These are phyloP conservation scores for Colletotrichum sp. DNA, from an alignment of 2,329 filamentous ascomycete genomes.

Conservation along the genomic window DNA sequence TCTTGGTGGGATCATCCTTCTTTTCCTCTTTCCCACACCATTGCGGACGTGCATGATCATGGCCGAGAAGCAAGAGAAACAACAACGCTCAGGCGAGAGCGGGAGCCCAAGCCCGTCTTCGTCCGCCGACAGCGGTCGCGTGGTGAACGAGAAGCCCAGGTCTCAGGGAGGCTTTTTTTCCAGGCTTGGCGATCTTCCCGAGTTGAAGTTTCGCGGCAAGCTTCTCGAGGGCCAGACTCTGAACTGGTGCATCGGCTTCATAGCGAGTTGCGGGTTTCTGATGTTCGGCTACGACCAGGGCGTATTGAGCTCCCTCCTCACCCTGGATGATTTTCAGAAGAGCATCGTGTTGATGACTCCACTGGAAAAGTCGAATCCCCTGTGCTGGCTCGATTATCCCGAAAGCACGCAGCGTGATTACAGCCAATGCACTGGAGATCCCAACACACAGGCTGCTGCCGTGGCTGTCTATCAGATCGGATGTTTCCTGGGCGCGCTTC, in stretches of 20 bases:
- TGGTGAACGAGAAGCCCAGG: not conserved
- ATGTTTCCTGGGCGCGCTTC: constrained; percentile 31
- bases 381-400: constrained; percentile 27
- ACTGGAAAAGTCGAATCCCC: constrained; percentile 24
- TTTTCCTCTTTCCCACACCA: not conserved
- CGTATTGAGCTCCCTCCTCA: constrained; percentile 30
- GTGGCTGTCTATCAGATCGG: constrained; percentile 32
- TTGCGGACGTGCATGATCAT: not conserved
- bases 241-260: constrained; percentile 32
- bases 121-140: constrained; percentile 1
- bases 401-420: constrained; percentile 21
- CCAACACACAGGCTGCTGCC: constrained; percentile 32
- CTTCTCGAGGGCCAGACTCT: constrained; percentile 25
- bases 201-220: constrained; percentile 27
- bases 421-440: constrained; percentile 26
- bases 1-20: not conserved
- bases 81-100: not conserved
- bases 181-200: constrained; percentile 26
- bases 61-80: constrained; percentile 15
- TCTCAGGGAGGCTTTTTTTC: constrained; percentile 10
- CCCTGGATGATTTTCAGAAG: constrained; percentile 30
- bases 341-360: constrained; percentile 30
- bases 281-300: constrained; percentile 34
- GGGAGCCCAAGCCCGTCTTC: constrained; percentile 1
- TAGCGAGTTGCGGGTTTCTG: constrained; percentile 32